Evolutionary conservation across 805 yeast species (phyloP).

Genomic region (Priceomyces fermenticarens): DNA sequence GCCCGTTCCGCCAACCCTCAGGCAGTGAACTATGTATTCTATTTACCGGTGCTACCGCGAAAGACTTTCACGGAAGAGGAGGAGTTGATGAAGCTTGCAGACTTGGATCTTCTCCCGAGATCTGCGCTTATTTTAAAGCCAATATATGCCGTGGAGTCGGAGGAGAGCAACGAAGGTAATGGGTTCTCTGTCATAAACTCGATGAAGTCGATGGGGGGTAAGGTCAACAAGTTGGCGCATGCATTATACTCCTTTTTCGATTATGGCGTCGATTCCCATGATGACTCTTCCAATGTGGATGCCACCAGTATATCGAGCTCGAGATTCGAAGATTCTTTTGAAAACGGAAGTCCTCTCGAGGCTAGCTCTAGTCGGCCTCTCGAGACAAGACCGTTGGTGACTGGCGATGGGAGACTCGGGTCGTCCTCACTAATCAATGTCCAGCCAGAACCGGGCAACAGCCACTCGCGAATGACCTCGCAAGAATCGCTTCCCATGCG

Average conservation of each 20-base stretch:
- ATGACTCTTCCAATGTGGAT: conserved; percentile 1
- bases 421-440: conserved; percentile 10
- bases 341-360: neutral
- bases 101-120: conserved; percentile 63
- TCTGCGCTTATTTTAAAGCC: conserved; percentile 77
- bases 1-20: conserved; percentile 58
- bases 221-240: conserved; percentile 14
- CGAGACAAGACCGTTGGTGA: conserved; percentile 9
- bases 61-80: conserved; percentile 54
- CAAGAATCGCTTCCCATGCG: neutral
- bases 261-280: conserved; percentile 32
- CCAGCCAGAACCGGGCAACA: conserved; percentile 1
- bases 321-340: conserved; percentile 2
- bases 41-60: conserved; percentile 43
- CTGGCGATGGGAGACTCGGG: conserved; percentile 4
- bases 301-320: conserved; percentile 5
- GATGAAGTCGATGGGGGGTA: conserved; percentile 6
- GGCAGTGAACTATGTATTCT: conserved; percentile 43
- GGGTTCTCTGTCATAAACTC: conserved; percentile 5
- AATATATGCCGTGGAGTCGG: conserved; percentile 16
- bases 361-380: conserved; percentile 4
- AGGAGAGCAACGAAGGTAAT: conserved; percentile 16
- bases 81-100: conserved; percentile 43
- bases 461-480: neutral
- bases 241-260: conserved; percentile 42